Base-by-base conservation (phyloP, 2,329 filamentous ascomycete species). In the Coleophoma eucalyptorum region DNA sequence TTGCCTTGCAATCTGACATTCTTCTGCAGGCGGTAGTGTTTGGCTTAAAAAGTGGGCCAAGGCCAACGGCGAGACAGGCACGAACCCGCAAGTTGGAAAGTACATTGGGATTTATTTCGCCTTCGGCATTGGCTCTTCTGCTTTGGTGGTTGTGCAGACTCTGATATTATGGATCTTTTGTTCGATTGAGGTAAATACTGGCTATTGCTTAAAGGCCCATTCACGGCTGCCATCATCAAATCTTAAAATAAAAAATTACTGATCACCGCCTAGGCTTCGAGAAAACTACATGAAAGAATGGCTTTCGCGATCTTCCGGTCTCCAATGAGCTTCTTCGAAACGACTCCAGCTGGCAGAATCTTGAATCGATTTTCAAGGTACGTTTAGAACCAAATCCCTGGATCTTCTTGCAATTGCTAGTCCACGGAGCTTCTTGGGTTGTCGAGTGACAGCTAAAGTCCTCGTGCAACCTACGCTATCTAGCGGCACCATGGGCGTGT, bases 151-250 rank as follows among this genome's bases (percentile, higher is more conserved):
- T 40, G 65, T 95, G 31, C 94, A 97, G 71, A 97, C 93, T 5
- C 74, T 99, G 60, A 91, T 99, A 57, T 77, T 99, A 26, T 99
- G 94, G 94, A 97, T 99, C 58, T 97, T 99, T 74, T 99, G 95
- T 73, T 97, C 94, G 4, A 99, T 99, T 56, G 94, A 99, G 81
- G 87, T 90, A 75, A 48, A 72, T 66, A 5, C n/a, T 15, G 11
- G 11, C 31, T n/a, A 16, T 18, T 18, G 12, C 32, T 43, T 62
- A 42, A 46, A 46, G 21, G 26, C 15, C 20, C 20, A 34, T 63
- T 68, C 45, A 67, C 58, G 51, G 38, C 16, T 54, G 53, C 56
- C 55, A 55, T 26, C 50, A 42, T 50, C 48, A 55, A 59, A 26
- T 26, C 6, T 26, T 26, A 7, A 3, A 26, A 26, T 26, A 26